Percentiles rank a stretch among this genome's conserved stretches.
These are phyloP conservation scores for Scleromitrula shiraiana DNA, from an alignment of 2,329 filamentous ascomycete species.

Conservation along the genomic window DNA sequence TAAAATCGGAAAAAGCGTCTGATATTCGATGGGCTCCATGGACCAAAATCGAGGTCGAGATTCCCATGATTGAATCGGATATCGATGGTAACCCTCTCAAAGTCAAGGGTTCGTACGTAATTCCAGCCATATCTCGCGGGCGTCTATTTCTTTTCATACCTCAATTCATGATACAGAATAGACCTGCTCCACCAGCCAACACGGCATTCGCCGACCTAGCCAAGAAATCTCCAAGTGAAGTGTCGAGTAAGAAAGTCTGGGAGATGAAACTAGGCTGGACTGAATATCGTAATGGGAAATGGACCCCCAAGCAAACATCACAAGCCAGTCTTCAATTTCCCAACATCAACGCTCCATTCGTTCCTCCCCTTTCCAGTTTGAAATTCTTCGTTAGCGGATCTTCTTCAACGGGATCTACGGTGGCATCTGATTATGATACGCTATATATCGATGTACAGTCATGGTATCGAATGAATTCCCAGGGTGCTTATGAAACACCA, in stretches of 20 bases:
- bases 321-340: background rate
- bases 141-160: background rate
- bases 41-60: background rate
- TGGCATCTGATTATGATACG: too few species aligned
- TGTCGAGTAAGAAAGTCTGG: background rate
- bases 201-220: background rate
- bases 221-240: background rate
- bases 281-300: slow-evolving; percentile 20
- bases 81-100: background rate
- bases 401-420: too few species aligned
- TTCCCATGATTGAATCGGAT: background rate
- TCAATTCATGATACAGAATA: background rate
- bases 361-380: too few species aligned
- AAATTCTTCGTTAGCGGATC: too few species aligned
- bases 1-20: background rate
- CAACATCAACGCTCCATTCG: too few species aligned
- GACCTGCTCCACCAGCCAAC: rapidly evolving
- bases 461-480: too few species aligned
- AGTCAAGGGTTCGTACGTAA: background rate
- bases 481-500: too few species aligned
- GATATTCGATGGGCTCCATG: background rate
- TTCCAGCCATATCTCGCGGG: background rate
- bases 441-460: too few species aligned
- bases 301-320: background rate
- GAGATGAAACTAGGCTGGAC: background rate